A percentile compares a stretch with the other conserved stretches of the same genome.
phyloP scores from a whole-genome alignment of 2,329 filamentous ascomycete species.

The Aspergillus intermedius region DNA sequence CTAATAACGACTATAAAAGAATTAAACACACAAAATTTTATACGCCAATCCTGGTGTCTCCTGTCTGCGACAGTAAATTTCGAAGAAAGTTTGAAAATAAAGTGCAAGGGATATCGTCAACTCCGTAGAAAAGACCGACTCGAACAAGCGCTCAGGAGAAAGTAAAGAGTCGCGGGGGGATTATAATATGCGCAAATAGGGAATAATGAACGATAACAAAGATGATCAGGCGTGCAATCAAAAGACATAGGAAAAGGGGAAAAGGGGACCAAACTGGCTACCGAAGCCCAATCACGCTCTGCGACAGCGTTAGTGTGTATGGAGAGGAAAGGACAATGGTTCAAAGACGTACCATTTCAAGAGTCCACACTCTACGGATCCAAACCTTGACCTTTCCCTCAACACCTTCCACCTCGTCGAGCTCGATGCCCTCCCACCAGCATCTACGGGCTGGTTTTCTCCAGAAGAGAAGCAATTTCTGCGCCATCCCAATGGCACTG shows the following conservation, averaged over 20 bases:
- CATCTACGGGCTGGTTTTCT: conserved; percentile 90
- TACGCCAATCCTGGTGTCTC: conserved; percentile 14
- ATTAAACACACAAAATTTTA: conserved; percentile 13
- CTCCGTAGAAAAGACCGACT: conserved; percentile 10
- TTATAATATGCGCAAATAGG: conserved; percentile 5
- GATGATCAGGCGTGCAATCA: conserved; percentile 13
- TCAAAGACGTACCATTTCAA: conserved; percentile 69
- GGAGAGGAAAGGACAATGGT: not conserved
- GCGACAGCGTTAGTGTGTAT: conserved; percentile 11
- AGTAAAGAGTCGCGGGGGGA: conserved; percentile 1
- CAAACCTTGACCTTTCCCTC: conserved; percentile 92
- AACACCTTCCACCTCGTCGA: conserved; percentile 82
- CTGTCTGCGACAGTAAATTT: not conserved
- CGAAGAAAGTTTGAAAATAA: not conserved
- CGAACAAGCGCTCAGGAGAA: conserved; percentile 6
- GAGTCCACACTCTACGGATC: conserved; percentile 96
- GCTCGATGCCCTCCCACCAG: conserved; percentile 98
- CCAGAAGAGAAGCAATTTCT: conserved; percentile 97
- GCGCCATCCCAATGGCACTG: conserved; percentile 89
- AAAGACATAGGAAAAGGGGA: conserved; percentile 12
- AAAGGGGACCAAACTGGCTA: conserved; percentile 14
- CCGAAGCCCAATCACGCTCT: conserved; percentile 81
- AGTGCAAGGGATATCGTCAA: conserved; percentile 10
- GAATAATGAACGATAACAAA: conserved; percentile 5
- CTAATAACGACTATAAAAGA: conserved; percentile 13